Evolutionary conservation across 2,329 filamentous ascomycete species (phyloP).

Genomic region (Hymenoscyphus albidus): DNA sequence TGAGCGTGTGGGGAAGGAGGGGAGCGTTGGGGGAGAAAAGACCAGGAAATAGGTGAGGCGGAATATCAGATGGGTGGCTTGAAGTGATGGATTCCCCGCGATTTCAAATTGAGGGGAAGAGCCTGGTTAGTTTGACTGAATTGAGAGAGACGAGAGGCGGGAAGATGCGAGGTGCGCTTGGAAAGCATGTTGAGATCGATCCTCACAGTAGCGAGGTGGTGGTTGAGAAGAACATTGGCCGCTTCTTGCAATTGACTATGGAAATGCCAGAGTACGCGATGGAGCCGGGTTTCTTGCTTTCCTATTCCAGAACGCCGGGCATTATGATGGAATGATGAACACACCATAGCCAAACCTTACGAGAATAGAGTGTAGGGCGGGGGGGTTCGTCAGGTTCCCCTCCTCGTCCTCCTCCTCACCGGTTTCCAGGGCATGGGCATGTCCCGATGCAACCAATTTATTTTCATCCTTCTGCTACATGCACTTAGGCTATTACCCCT

Average conservation of each 20-base stretch:
- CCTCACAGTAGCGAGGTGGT: not conserved
- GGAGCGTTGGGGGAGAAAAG: not conserved
- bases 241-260: not conserved
- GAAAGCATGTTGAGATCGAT: not conserved
- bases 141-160: conserved; percentile 9
- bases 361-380: not conserved
- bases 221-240: not conserved
- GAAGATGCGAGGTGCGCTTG: not conserved
- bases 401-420: not conserved
- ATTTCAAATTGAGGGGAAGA: not conserved
- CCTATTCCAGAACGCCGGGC: not conserved
- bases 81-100: conserved; percentile 1
- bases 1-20: not conserved
- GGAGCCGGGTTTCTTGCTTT: not conserved
- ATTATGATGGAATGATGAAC: not conserved
- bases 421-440: conserved; percentile 1
- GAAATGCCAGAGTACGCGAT: not conserved
- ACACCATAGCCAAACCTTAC: not conserved
- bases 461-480: not conserved
- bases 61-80: not conserved
- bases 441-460: conserved; percentile 3
- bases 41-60: not conserved
- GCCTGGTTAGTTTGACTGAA: not conserved
- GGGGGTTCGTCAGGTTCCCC: not conserved
- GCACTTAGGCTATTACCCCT: not conserved